These are phyloP conservation scores for Phytophthora fragariaefolia DNA, from an alignment of 352 stramenopile species.

Conservation along the genomic window DNA sequence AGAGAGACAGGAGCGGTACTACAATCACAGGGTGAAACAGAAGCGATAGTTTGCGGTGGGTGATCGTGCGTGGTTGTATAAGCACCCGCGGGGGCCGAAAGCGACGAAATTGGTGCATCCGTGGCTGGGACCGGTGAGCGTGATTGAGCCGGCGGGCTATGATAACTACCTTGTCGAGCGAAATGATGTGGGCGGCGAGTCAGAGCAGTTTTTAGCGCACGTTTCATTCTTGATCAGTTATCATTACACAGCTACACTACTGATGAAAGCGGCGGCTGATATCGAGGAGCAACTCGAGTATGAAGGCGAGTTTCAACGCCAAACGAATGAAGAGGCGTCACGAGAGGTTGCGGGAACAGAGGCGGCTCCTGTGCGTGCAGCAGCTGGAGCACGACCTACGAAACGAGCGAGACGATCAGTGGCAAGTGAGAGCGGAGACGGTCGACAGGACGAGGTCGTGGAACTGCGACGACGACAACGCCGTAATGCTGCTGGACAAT, in stretches of 20 bases:
- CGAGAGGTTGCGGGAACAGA: not conserved
- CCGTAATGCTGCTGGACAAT: not conserved
- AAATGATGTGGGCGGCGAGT: not conserved
- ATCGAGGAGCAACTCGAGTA: not conserved
- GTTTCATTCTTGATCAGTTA: slow-evolving; percentile 5
- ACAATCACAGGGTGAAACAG: not conserved
- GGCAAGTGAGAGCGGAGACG: not conserved
- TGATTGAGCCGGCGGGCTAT: not conserved
- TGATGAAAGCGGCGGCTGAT: not conserved
- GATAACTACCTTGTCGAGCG: not conserved
- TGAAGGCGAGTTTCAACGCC: not conserved
- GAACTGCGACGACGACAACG: not conserved
- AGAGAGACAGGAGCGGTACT: not conserved
- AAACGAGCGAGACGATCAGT: slow-evolving; percentile 6
- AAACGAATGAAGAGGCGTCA: not conserved
- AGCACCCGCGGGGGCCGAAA: not conserved
- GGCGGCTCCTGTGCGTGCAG: not conserved
- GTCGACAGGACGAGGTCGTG: not conserved
- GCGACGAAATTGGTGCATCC: slow-evolving; percentile 11
- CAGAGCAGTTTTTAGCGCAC: not conserved
- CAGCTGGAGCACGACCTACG: not conserved
- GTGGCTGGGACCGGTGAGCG: not conserved
- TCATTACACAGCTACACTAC: not conserved
- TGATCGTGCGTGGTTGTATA: not conserved
- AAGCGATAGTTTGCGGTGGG: not conserved